Evolutionary conservation across 495 filamentous ascomycete genomes (phyloP).

Genomic region (Lineolata rhizophorae): DNA sequence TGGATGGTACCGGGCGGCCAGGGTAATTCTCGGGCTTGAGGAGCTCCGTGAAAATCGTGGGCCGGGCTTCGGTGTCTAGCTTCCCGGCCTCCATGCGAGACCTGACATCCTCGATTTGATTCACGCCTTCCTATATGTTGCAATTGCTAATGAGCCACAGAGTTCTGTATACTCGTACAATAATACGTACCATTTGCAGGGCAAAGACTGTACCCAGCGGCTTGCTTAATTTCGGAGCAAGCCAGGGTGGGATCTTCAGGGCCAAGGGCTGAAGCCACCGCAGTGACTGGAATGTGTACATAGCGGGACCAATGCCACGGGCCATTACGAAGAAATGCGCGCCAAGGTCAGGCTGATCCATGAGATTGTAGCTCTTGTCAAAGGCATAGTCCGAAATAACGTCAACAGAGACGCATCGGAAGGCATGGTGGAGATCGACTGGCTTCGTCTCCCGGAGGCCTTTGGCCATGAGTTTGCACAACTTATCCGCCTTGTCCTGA

Average conservation of each 20-base stretch:
- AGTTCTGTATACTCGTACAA: too few relatives aligned
- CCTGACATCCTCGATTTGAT: constrained; percentile 2
- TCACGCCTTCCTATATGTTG: constrained; percentile 1
- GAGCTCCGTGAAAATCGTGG: neutral
- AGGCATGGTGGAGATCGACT: neutral
- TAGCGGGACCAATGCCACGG: constrained; percentile 3
- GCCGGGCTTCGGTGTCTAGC: neutral
- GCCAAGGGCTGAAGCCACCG: constrained; percentile 8
- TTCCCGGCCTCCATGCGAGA: neutral
- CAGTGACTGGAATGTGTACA: constrained; percentile 9
- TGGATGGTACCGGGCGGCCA: constrained; percentile 1
- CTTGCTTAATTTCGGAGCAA: constrained; percentile 4
- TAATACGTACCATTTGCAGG: constrained; percentile 5
- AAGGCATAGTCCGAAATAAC: constrained; percentile 24
- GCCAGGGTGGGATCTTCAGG: constrained; percentile 9
- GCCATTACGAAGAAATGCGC: constrained; percentile 11
- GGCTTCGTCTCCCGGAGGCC: neutral
- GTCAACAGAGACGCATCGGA: constrained; percentile 20
- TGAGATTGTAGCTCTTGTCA: constrained; percentile 12
- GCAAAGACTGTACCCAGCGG: constrained; percentile 1
- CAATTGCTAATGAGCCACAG: too few relatives aligned
- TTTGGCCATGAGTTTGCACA: neutral
- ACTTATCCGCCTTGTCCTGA: neutral
- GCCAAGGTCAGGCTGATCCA: constrained; percentile 8
- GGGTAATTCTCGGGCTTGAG: neutral